Evolutionary conservation across 1,284 basidiomycete species (phyloP), one percentile per base, ranked within the genome.

Genomic region (Malassezia sympodialis): DNA sequence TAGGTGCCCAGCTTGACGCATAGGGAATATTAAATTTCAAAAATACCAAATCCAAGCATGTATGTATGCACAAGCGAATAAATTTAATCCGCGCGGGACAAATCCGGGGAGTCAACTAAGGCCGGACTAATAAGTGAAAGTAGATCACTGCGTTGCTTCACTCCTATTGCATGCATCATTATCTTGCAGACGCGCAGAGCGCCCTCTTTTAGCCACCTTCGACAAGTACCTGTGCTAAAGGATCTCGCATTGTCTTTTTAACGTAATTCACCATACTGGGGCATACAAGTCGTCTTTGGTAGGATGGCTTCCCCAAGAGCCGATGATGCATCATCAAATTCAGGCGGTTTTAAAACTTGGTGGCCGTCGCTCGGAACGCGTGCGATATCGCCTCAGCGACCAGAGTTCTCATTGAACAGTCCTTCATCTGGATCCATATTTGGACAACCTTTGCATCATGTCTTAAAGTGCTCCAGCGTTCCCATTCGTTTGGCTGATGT

Each of bases 401-500:
- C 37, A 3, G 37, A 39, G 4, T 12, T 12, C 15, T 15, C 37
- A 3, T 8, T 21, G 11, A 19, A 19, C 19, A 12, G 8, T 10
- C 37, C 37, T 19, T 21, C 19, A 39, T 10, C 37, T 21, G 17
- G 17, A 21, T 19, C 32, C n/a, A 47, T 96, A 34, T 96, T 98
- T 75, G 88, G 87, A 12, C 85, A 83, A 54, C 84, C 88, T 5
- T 81, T 96, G 61, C 81, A 82, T 59, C 85, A 90, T 69, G 87
- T 86, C 53, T 79, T 96, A 66, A 81, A 82, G 67, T 86, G 86
- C 74, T 91, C 93, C 19, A 86, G 83, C 66, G 90, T 94, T 1
- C 89, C 93, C 70, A 96, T 98, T 74, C 89, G 87, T 17, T 91
- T 91, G n/a, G 84, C 87, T 12, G 86, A 86, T 55, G 61, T 68